These are phyloP conservation scores for Colletotrichum musicola DNA, from an alignment of 2,329 filamentous ascomycete genomes.

Conservation along the genomic window DNA sequence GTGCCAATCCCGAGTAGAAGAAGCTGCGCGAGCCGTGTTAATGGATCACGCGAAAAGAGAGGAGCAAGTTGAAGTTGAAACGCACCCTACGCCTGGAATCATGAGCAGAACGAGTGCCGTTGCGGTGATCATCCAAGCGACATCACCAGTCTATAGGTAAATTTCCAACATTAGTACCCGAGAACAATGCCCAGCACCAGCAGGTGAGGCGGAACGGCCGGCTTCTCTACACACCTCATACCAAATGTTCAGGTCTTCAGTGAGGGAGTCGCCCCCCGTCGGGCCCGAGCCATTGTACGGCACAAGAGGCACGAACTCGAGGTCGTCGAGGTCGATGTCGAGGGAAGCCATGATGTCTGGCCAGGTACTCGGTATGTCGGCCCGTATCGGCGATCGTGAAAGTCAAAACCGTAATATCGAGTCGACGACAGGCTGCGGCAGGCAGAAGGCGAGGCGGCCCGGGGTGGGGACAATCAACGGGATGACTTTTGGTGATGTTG, in stretches of 20 bases:
- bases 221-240: slow-evolving; percentile 73
- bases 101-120: slow-evolving; percentile 90
- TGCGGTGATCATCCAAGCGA: slow-evolving; percentile 85
- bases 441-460: background rate
- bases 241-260: slow-evolving; percentile 80
- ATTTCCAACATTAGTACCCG: slow-evolving; percentile 36
- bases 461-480: background rate
- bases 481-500: background rate
- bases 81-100: slow-evolving; percentile 85
- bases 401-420: background rate
- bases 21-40: slow-evolving; percentile 61
- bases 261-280: slow-evolving; percentile 76
- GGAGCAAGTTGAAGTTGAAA: background rate
- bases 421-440: background rate
- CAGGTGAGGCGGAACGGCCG: background rate
- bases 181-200: background rate
- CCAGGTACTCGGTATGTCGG: slow-evolving; percentile 11
- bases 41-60: background rate
- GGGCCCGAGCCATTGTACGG: slow-evolving; percentile 74
- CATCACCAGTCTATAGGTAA: slow-evolving; percentile 76
- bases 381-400: slow-evolving; percentile 12
- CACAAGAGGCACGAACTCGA: slow-evolving; percentile 60
- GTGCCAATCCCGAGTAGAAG: slow-evolving; percentile 92
- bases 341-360: slow-evolving; percentile 41
- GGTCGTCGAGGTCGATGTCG: slow-evolving; percentile 57